Evolutionary conservation across 257 asterid species (phyloP).

Genomic region (Solanum virginianum): DNA sequence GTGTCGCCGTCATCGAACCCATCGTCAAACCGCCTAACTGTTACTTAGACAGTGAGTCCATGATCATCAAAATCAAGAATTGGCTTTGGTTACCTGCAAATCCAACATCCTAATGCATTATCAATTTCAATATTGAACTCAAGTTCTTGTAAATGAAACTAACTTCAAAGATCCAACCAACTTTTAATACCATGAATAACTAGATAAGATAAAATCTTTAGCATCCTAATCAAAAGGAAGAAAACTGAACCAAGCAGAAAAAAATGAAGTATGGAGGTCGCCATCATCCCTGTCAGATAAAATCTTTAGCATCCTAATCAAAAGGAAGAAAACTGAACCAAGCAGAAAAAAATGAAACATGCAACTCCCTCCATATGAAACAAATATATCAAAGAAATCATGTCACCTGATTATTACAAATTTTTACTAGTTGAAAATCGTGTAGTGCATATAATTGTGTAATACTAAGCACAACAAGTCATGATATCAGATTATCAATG

Average conservation of each 20-base stretch:
- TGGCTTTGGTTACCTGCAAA: background rate
- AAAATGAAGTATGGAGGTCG: too few species aligned
- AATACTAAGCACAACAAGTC: background rate
- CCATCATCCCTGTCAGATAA: too few species aligned
- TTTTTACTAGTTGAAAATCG: too few species aligned
- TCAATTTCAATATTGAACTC: too few species aligned
- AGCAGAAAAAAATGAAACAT: background rate
- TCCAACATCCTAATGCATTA: too few species aligned
- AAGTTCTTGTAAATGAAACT: too few species aligned
- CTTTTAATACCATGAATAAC: background rate
- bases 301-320: background rate
- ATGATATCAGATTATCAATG: background rate
- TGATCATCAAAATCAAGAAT: background rate
- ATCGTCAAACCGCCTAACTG: too few species aligned
- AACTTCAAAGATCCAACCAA: background rate
- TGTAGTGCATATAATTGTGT: background rate
- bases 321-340: background rate
- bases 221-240: background rate
- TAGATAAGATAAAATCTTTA: background rate
- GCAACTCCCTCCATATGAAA: background rate
- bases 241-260: background rate
- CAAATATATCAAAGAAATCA: background rate
- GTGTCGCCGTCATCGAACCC: too few species aligned
- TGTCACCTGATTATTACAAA: background rate
- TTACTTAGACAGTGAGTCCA: background rate